These are phyloP conservation scores for Neurospora hispaniola DNA, from an alignment of 495 filamentous ascomycete species.

Conservation along the genomic window DNA sequence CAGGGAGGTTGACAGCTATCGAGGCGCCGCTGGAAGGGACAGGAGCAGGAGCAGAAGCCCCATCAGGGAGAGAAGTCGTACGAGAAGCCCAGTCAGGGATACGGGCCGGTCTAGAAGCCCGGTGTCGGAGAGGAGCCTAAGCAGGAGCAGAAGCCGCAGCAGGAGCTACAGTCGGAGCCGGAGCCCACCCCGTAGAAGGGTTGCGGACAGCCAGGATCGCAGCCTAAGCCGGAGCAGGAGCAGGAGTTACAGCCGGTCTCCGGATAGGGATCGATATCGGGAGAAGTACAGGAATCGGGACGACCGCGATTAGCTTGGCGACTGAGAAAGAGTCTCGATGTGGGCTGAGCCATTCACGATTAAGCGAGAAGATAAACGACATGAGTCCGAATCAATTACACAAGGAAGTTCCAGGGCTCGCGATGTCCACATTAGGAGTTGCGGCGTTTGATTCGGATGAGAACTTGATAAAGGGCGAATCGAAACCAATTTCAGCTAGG, in stretches of 20 bases:
- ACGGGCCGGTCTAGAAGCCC: background rate
- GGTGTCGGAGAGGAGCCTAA: background rate
- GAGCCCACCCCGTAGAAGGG: background rate
- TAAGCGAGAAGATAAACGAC: background rate
- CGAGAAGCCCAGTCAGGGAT: background rate
- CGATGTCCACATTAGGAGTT: background rate
- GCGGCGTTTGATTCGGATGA: background rate
- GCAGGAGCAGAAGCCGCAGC: background rate
- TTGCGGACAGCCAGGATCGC: background rate
- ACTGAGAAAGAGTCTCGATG: background rate
- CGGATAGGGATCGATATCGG: background rate
- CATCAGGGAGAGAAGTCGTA: background rate
- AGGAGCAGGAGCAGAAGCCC: background rate
- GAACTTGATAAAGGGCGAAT: background rate
- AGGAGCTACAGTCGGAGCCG: background rate
- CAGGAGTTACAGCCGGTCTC: background rate
- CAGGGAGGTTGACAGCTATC: constrained; percentile 1
- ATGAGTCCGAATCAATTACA: background rate
- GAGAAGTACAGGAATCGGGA: background rate
- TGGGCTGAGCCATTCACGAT: background rate
- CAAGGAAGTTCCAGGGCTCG: background rate
- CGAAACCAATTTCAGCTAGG: background rate
- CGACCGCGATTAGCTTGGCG: background rate
- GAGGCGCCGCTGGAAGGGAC: background rate
- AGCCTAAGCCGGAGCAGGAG: background rate